A percentile compares a stretch with the other conserved stretches of the same genome.
phyloP scores from a whole-genome alignment of 805 yeast species.

The Brettanomyces anomalus region DNA sequence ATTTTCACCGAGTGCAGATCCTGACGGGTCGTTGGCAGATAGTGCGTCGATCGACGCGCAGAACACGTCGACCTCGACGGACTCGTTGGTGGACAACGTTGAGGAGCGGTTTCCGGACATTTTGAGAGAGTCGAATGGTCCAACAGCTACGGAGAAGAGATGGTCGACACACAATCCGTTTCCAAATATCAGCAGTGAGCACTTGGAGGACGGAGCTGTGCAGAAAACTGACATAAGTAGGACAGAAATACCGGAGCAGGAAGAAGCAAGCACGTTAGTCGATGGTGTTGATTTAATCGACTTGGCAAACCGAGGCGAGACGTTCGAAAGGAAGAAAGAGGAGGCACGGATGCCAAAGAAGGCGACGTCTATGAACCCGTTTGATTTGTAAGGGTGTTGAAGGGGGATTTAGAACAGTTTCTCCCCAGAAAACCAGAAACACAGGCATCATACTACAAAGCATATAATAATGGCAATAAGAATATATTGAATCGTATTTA shows the following conservation, averaged over 20 bases:
- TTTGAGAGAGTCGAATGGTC: background rate
- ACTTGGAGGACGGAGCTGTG: constrained; percentile 15
- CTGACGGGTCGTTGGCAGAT: too few species aligned
- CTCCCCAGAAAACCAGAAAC: too few species aligned
- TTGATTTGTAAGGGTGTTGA: too few species aligned
- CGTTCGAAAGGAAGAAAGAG: background rate
- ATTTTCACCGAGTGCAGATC: too few species aligned
- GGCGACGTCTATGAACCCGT: too few species aligned
- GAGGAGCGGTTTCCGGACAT: constrained; percentile 38
- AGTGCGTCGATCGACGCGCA: background rate
- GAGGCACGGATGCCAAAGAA: background rate
- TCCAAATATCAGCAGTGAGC: constrained; percentile 17
- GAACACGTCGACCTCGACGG: background rate
- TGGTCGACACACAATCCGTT: constrained; percentile 21
- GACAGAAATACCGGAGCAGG: too few species aligned
- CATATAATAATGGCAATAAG: too few species aligned
- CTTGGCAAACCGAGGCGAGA: background rate
- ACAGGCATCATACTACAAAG: background rate
- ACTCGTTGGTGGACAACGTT: constrained; percentile 24
- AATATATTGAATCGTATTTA: background rate
- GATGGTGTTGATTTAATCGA: background rate
- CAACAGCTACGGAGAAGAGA: constrained; percentile 4
- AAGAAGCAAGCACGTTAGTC: background rate
- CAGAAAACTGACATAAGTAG: background rate
- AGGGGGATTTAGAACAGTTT: too few species aligned